Evolutionary conservation across 352 stramenopile species (phyloP), one percentile per base, ranked within the genome.

Genomic region (Pythium folliculosum): DNA sequence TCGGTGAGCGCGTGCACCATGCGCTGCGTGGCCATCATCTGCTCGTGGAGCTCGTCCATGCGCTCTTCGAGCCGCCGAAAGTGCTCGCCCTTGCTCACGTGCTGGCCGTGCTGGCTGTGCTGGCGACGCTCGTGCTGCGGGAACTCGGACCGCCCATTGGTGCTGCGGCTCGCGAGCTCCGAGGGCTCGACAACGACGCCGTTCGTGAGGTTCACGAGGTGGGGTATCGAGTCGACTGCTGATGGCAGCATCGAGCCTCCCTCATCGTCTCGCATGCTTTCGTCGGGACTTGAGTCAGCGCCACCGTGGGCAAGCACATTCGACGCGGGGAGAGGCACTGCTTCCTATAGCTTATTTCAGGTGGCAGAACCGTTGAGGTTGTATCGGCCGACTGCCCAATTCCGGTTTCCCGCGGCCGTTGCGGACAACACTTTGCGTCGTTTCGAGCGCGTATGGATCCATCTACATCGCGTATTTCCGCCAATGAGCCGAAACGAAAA

Each of bases 1-100:
- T 66, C 37, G n/a, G 43, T 84, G 30, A 91, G 64, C 7, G 88
- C 72, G 0, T 71, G 73, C 19, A 92, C 73, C 78, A 86, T 84
- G 32, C 63, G 54, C 60, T 90, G 79, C 40, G 81, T 86, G 0
- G 58, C 62, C 9, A 70, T 22, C 22, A 84, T 70, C 21, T 88
- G 73, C 14, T 64, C 52, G 49, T 89, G 76, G 49, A 92, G 61
- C 49, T 74, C 62, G 16, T 78, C 69, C n/a, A 92, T 75, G 5
- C 77, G 73, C 23, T 80, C 65, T 57, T 92, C 83, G 10, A 92
- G 44, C 0, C 73, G 75, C 9, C 74, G 54, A 27, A 62, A 63
- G 23, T 66, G 50, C 7, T 65, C 65, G 9, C 8, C 38, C 32
- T 63, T 63, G 32, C 32, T 62, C 13, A 23, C 2, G 53, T 58